Conservation (phyloP, 345 rosid genomes). For the Boechera retrofracta region DNA sequence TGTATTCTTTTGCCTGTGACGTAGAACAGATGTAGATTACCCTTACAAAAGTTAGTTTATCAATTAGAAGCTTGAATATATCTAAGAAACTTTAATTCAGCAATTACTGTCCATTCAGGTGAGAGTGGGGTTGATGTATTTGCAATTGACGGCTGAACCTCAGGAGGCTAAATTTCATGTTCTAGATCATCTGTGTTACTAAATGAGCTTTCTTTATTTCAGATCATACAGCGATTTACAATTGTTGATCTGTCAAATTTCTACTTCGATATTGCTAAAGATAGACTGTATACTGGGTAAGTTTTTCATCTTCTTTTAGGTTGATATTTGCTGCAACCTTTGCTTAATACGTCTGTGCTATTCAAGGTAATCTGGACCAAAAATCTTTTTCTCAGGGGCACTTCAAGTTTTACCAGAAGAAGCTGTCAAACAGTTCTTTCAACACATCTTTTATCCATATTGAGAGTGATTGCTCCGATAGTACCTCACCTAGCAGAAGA, state of each 20-base stretch:
- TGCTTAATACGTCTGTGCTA: neutral
- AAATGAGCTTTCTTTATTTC: constrained; percentile 43
- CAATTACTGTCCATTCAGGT: constrained; percentile 15
- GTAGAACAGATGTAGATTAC: neutral
- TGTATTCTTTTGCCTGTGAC: constrained; percentile 9
- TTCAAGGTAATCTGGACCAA: constrained; percentile 15
- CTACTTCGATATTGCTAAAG: constrained; percentile 94
- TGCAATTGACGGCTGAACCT: constrained; percentile 17
- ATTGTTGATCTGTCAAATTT: constrained; percentile 92
- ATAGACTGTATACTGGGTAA: constrained; percentile 97
- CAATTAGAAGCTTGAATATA: neutral
- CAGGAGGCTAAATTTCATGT: constrained; percentile 20
- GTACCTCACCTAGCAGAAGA: constrained; percentile 97
- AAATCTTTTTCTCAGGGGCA: constrained; percentile 64
- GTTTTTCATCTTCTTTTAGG: constrained; percentile 33
- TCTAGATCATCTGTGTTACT: constrained; percentile 14
- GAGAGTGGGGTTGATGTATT: constrained; percentile 19
- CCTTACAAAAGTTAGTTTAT: constrained; percentile 13
- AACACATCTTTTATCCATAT: constrained; percentile 79
- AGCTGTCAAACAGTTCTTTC: constrained; percentile 97
- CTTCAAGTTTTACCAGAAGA: constrained; percentile 74
- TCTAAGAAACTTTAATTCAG: constrained; percentile 3
- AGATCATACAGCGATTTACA: constrained; percentile 84
- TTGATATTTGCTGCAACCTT: constrained; percentile 9
- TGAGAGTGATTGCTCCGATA: constrained; percentile 83